These are phyloP conservation scores for Extremus antarcticus DNA, from an alignment of 495 filamentous ascomycete genomes.

Conservation along the genomic window DNA sequence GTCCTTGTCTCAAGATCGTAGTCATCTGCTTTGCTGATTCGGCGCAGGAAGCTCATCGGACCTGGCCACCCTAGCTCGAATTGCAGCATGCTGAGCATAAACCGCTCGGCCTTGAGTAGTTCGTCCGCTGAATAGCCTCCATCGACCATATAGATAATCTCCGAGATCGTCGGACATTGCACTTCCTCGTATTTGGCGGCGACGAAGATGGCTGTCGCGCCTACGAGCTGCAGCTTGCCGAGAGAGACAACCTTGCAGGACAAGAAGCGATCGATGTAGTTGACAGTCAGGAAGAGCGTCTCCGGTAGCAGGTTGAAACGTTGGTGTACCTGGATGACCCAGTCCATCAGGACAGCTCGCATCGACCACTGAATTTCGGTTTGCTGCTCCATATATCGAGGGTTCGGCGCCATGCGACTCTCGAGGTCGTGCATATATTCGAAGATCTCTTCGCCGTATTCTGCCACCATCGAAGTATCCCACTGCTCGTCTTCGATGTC, in stretches of 20 bases:
- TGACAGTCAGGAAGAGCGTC: slow-evolving; percentile 85
- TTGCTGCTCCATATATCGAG: slow-evolving; percentile 93
- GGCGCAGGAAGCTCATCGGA: slow-evolving; percentile 92
- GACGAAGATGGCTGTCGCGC: slow-evolving; percentile 89
- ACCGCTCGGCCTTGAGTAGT: slow-evolving; percentile 92
- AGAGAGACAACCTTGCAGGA: slow-evolving; percentile 90
- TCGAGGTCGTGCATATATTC: slow-evolving; percentile 79
- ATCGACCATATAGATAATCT: slow-evolving; percentile 99
- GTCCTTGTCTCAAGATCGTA: slow-evolving; percentile 94
- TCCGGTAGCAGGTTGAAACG: slow-evolving; percentile 87
- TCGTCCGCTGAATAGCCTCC: slow-evolving; percentile 78
- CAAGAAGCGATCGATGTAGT: slow-evolving; percentile 94
- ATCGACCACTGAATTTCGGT: slow-evolving; percentile 98
- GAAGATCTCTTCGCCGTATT: slow-evolving; percentile 94
- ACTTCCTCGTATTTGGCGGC: slow-evolving; percentile 98
- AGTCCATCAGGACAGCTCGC: slow-evolving; percentile 95
- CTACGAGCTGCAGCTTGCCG: slow-evolving; percentile 89
- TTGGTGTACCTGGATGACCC: slow-evolving; percentile 90
- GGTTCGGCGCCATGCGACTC: slow-evolving; percentile 70
- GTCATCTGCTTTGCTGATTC: slow-evolving; percentile 97
- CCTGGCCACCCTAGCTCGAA: slow-evolving; percentile 95
- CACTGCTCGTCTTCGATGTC: slow-evolving; percentile 77
- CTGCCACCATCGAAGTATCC: slow-evolving; percentile 97
- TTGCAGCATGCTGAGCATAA: slow-evolving; percentile 91
- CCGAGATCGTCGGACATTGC: slow-evolving; percentile 83